Evolutionary conservation across 495 filamentous ascomycete genomes (phyloP).

Genomic region (Penicillium tannophilum): DNA sequence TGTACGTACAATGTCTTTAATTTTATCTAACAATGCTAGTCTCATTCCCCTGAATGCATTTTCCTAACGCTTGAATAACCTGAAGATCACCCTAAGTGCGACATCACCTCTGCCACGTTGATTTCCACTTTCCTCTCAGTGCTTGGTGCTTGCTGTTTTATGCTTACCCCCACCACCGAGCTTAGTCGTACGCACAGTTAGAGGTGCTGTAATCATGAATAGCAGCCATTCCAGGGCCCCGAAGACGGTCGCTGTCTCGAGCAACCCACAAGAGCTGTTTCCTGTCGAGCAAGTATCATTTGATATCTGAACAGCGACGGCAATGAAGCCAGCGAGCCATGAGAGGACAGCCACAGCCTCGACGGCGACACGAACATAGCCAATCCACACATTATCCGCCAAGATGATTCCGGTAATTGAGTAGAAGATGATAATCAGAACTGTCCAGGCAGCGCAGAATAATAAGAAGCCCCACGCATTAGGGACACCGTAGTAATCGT

Average conservation of each 20-base stretch:
- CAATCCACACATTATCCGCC: conserved; percentile 22
- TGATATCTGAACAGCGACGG: conserved; percentile 26
- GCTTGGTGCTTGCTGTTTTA: no score
- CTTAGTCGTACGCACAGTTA: conserved; percentile 9
- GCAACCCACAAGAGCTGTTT: conserved; percentile 20
- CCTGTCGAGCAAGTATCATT: conserved; percentile 4
- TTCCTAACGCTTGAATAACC: no score
- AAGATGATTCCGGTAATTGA: conserved; percentile 23
- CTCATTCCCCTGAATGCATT: no score
- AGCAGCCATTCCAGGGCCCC: conserved; percentile 31
- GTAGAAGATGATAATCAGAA: conserved; percentile 26
- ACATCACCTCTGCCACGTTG: no score
- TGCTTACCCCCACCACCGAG: no score
- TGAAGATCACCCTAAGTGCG: no score
- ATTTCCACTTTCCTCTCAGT: no score
- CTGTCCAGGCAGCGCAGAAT: conserved; percentile 32
- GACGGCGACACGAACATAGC: conserved; percentile 25
- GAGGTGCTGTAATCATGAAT: conserved; percentile 29
- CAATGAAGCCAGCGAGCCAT: conserved; percentile 35
- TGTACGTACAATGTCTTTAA: conserved; percentile 1
- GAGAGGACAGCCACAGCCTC: conserved; percentile 32
- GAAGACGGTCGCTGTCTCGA: conserved; percentile 30
- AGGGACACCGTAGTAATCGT: conserved; percentile 29
- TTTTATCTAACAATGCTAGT: no score
- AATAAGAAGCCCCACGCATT: conserved; percentile 33